These are phyloP conservation scores for Leccinum longicurvipes DNA, from an alignment of 768 basidiomycete species.

Conservation along the genomic window DNA sequence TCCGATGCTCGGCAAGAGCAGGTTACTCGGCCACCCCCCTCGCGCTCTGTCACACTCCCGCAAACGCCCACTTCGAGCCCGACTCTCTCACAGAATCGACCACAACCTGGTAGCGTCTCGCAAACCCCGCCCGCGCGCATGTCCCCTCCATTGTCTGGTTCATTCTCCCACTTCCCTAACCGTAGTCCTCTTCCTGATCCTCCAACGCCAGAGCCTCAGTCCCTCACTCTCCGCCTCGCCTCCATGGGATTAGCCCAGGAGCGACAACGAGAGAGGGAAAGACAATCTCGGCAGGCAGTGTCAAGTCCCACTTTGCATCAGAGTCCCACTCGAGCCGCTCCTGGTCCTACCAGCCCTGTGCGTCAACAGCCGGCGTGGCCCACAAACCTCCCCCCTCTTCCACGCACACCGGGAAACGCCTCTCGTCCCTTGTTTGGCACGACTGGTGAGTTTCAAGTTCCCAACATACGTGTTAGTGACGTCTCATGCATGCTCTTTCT, in stretches of 20 bases:
- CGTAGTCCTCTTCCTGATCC: conserved; percentile 4
- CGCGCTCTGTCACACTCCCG: conserved; percentile 25
- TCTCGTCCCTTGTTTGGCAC: conserved; percentile 14
- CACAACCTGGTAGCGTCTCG: not conserved
- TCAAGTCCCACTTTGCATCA: conserved; percentile 6
- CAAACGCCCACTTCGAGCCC: conserved; percentile 12
- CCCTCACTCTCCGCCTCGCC: conserved; percentile 34
- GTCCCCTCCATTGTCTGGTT: conserved; percentile 7
- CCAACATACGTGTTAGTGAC: not conserved
- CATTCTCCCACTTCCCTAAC: conserved; percentile 7
- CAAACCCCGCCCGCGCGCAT: conserved; percentile 6
- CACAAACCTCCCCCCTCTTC: conserved; percentile 28
- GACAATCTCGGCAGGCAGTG: conserved; percentile 6
- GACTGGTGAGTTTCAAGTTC: conserved; percentile 13
- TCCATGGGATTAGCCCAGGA: conserved; percentile 25
- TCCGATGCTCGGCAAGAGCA: conserved; percentile 4
- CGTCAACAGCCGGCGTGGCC: conserved; percentile 23
- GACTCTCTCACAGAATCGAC: not conserved
- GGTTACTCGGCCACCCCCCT: conserved; percentile 3
- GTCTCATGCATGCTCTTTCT: conserved; percentile 7
- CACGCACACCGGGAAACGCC: conserved; percentile 21
- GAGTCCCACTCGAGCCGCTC: conserved; percentile 9
- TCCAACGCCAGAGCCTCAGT: conserved; percentile 17
- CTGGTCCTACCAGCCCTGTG: conserved; percentile 10
- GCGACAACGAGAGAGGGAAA: conserved; percentile 15